Conservation (phyloP, 2,329 filamentous ascomycete species). For the Dendryphion nanum region DNA sequence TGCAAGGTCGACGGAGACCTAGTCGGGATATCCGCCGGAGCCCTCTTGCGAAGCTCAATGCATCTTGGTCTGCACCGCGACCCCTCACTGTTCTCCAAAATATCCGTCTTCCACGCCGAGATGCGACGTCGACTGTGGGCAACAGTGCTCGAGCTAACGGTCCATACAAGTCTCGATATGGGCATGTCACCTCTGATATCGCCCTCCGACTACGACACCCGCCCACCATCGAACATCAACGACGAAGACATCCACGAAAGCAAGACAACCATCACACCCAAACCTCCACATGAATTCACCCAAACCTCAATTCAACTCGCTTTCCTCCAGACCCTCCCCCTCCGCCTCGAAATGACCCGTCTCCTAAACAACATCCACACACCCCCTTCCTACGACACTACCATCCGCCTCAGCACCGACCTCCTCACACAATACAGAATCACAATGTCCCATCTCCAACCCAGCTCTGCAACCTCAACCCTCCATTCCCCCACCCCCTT, state of each 20-base stretch:
- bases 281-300: conserved; percentile 27
- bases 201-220: conserved; percentile 37
- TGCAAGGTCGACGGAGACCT: conserved; percentile 36
- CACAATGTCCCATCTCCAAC: conserved; percentile 14
- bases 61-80: conserved; percentile 44
- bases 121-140: conserved; percentile 36
- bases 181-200: conserved; percentile 39
- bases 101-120: conserved; percentile 37
- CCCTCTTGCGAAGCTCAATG: conserved; percentile 40
- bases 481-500: conserved; percentile 24
- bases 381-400: conserved; percentile 28
- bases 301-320: conserved; percentile 38
- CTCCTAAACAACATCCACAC: conserved; percentile 33
- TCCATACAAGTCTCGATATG: conserved; percentile 38
- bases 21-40: conserved; percentile 39
- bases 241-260: conserved; percentile 39
- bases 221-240: conserved; percentile 39
- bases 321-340: conserved; percentile 33
- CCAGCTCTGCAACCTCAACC: conserved; percentile 5
- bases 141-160: conserved; percentile 34
- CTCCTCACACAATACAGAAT: conserved; percentile 23
- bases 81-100: conserved; percentile 34
- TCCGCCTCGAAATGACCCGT: conserved; percentile 36
- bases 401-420: conserved; percentile 23
- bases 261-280: conserved; percentile 4